Evolutionary conservation across 352 stramenopile genomes (phyloP).

Genomic region (Phytopythium aichiense): DNA sequence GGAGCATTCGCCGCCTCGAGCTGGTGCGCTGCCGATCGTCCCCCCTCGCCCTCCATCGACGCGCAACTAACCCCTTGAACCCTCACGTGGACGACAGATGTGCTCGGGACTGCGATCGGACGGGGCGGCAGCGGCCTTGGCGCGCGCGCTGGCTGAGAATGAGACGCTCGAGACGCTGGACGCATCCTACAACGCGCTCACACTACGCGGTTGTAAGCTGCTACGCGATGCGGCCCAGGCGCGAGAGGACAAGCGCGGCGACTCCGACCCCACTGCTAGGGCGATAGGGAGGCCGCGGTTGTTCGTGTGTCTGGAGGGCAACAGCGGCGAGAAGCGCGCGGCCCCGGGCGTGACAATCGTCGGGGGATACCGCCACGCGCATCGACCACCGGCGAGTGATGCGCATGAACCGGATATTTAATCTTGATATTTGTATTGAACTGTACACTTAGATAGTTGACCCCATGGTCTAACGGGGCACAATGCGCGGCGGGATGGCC

Average conservation of each 20-base stretch:
- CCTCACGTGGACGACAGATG: constrained; percentile 18
- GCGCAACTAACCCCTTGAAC: neutral
- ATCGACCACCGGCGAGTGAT: neutral
- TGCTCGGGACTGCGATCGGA: constrained; percentile 67
- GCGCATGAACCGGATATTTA: constrained; percentile 2
- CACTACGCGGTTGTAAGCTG: constrained; percentile 64
- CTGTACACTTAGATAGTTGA: constrained; percentile 1
- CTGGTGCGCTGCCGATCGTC: constrained; percentile 35
- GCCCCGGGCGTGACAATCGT: neutral
- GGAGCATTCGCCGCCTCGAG: constrained; percentile 43
- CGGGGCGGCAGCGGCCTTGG: constrained; percentile 41
- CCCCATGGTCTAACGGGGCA: too few species aligned
- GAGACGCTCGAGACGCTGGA: constrained; percentile 41
- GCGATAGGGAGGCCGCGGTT: neutral
- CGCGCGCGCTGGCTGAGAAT: constrained; percentile 41
- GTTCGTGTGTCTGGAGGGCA: neutral
- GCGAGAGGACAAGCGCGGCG: constrained; percentile 13
- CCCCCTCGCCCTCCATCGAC: neutral
- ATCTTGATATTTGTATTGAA: constrained; percentile 4
- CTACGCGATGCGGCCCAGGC: constrained; percentile 44
- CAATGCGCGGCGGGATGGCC: too few species aligned
- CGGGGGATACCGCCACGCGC: neutral
- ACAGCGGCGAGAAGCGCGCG: constrained; percentile 2
- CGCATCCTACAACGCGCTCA: constrained; percentile 78
- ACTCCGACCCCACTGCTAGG: neutral